Conservation (phyloP, 495 filamentous ascomycete species). For the Lophium mytilinum region DNA sequence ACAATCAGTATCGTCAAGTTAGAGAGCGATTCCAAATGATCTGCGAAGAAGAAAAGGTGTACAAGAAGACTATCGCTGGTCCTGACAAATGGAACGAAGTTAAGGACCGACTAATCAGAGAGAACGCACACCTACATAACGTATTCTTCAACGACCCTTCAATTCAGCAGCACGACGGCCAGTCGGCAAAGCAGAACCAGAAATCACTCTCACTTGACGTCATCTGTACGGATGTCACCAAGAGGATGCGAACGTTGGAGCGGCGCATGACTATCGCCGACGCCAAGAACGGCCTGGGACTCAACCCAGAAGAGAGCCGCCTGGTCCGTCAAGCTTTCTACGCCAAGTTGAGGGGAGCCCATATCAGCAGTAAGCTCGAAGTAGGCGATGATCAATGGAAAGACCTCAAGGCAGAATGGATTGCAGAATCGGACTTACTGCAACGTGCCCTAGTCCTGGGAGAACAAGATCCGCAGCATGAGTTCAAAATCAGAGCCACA, state of each 20-base stretch:
- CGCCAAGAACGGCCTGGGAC: conserved; percentile 60
- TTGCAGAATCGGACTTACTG: conserved; percentile 48
- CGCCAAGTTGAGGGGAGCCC: conserved; percentile 55
- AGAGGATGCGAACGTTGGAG: conserved; percentile 59
- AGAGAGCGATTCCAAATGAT: conserved; percentile 62
- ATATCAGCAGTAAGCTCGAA: conserved; percentile 66
- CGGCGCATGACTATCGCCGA: conserved; percentile 61
- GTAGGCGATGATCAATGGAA: conserved; percentile 65
- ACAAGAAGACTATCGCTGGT: conserved; percentile 66
- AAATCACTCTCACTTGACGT: conserved; percentile 62
- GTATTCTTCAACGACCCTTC: conserved; percentile 48
- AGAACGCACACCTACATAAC: conserved; percentile 55
- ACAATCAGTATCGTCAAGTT: conserved; percentile 51
- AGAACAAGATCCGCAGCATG: conserved; percentile 46
- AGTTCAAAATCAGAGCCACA: conserved; percentile 55
- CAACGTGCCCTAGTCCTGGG: conserved; percentile 49
- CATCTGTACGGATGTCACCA: conserved; percentile 74
- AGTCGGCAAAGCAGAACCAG: conserved; percentile 39
- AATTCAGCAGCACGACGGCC: conserved; percentile 20
- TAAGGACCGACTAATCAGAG: conserved; percentile 59
- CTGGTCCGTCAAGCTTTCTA: conserved; percentile 60
- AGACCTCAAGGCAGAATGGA: conserved; percentile 61
- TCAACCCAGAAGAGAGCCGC: conserved; percentile 65
- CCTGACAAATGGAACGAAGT: conserved; percentile 64
- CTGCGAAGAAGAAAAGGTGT: conserved; percentile 54